These are phyloP conservation scores for Fraxinus americana DNA, from an alignment of 257 asterid genomes.

Conservation along the genomic window DNA sequence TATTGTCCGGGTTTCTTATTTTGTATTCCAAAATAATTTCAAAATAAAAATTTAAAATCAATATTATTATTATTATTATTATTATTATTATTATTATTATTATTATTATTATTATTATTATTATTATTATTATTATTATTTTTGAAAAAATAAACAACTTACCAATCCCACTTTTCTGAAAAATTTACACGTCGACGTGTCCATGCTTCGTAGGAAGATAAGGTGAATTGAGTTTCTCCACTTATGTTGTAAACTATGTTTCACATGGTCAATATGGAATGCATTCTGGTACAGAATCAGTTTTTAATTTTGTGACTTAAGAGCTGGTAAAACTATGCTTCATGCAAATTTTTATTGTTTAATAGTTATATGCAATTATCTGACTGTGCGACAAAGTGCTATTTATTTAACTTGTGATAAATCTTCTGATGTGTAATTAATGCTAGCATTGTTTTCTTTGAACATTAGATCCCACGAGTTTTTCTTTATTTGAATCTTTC, in stretches of 20 bases:
- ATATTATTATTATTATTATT: too few species aligned
- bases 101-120: too few species aligned
- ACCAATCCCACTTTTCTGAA: not conserved
- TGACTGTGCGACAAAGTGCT: not conserved
- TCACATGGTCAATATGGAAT: not conserved
- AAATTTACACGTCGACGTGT: not conserved
- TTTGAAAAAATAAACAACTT: not conserved
- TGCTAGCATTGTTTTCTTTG: slow-evolving; percentile 10
- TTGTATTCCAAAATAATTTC: not conserved
- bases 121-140: too few species aligned
- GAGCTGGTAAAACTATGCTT: not conserved
- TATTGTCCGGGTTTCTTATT: not conserved
- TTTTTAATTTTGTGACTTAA: slow-evolving; percentile 2
- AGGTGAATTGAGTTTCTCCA: not conserved
- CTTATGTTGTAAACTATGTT: not conserved
- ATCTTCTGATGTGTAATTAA: slow-evolving; percentile 4
- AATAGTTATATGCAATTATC: not conserved
- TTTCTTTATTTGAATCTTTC: slow-evolving; percentile 19
- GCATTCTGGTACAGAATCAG: not conserved
- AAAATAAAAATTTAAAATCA: not conserved
- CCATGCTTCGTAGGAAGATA: not conserved
- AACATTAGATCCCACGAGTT: not conserved
- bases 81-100: too few species aligned
- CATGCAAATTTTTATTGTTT: not conserved
- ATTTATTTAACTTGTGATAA: not conserved